Evolutionary conservation across 2,329 filamentous ascomycete genomes (phyloP).

Genomic region (Colletotrichum siamense): DNA sequence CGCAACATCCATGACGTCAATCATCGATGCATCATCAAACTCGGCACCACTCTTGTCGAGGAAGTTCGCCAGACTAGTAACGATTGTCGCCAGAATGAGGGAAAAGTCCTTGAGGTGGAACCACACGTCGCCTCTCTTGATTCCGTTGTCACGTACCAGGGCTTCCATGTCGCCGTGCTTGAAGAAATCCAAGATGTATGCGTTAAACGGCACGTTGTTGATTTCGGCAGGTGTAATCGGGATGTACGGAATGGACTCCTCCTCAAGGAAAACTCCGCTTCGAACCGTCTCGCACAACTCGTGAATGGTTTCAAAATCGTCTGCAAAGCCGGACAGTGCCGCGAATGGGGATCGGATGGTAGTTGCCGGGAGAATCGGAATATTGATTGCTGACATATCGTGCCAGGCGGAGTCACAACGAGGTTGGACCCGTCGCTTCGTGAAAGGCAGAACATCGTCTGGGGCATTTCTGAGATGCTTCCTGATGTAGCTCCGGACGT

Average conservation of each 20-base stretch:
- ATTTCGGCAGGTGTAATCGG: slow-evolving; percentile 64
- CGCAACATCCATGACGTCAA: slow-evolving; percentile 49
- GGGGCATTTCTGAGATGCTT: slow-evolving; percentile 60
- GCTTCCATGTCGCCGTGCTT: slow-evolving; percentile 71
- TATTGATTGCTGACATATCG: background rate
- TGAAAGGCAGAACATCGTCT: slow-evolving; percentile 66
- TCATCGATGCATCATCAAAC: slow-evolving; percentile 33
- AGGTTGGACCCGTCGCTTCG: slow-evolving; percentile 30
- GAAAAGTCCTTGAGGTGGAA: slow-evolving; percentile 69
- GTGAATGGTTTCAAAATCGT: slow-evolving; percentile 67
- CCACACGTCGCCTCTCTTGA: slow-evolving; percentile 73
- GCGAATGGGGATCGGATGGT: slow-evolving; percentile 71
- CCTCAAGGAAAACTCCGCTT: slow-evolving; percentile 75
- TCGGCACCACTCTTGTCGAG: slow-evolving; percentile 39
- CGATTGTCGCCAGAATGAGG: slow-evolving; percentile 71
- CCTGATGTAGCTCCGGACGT: slow-evolving; percentile 71
- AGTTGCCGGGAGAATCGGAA: slow-evolving; percentile 38
- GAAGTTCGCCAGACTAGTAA: slow-evolving; percentile 66
- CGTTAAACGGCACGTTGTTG: slow-evolving; percentile 58
- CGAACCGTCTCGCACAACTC: slow-evolving; percentile 73
- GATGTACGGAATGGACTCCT: slow-evolving; percentile 74
- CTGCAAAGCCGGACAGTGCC: slow-evolving; percentile 71
- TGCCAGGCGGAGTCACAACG: accelerated
- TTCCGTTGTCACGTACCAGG: slow-evolving; percentile 68
- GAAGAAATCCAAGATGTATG: slow-evolving; percentile 79